Conservation (phyloP, 164 flowering plant species). For the Kalanchoe fedtschenkoi region DNA sequence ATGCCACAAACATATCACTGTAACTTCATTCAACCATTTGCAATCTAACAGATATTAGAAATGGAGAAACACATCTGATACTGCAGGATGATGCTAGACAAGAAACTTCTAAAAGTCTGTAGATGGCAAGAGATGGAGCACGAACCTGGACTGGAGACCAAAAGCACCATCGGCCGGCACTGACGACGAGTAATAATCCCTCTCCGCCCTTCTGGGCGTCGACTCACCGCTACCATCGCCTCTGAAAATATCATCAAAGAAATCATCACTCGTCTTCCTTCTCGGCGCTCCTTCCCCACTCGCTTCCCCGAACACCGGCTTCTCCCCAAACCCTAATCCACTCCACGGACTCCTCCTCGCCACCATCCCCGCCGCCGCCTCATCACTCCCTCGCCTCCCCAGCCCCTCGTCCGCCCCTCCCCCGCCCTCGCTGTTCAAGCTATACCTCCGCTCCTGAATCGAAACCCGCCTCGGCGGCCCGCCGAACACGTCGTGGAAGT, state of each 20-base stretch:
- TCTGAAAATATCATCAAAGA: conserved; percentile 70
- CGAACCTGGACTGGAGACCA: conserved; percentile 45
- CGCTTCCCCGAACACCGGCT: conserved; percentile 76
- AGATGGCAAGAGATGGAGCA: background rate
- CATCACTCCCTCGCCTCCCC: conserved; percentile 8
- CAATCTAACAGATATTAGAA: background rate
- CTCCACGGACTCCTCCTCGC: background rate
- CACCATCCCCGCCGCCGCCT: conserved; percentile 11
- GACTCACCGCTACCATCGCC: conserved; percentile 32
- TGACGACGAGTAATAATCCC: conserved; percentile 12
- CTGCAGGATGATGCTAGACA: too few relatives aligned
- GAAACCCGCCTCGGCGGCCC: conserved; percentile 84
- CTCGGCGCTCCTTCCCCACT: conserved; percentile 17
- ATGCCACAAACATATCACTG: background rate
- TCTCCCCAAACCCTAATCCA: conserved; percentile 35
- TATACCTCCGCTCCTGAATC: conserved; percentile 25
- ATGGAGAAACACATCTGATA: background rate
- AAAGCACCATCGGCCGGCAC: background rate
- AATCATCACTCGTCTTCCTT: conserved; percentile 32
- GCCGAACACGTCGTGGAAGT: conserved; percentile 83
- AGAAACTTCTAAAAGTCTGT: too few relatives aligned
- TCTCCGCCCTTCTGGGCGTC: conserved; percentile 26
- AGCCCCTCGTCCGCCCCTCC: conserved; percentile 4
- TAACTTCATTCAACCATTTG: background rate
- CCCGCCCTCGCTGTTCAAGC: conserved; percentile 17